Evolutionary conservation across 495 filamentous ascomycete species (phyloP).

Genomic region (Lichina pygmaea): DNA sequence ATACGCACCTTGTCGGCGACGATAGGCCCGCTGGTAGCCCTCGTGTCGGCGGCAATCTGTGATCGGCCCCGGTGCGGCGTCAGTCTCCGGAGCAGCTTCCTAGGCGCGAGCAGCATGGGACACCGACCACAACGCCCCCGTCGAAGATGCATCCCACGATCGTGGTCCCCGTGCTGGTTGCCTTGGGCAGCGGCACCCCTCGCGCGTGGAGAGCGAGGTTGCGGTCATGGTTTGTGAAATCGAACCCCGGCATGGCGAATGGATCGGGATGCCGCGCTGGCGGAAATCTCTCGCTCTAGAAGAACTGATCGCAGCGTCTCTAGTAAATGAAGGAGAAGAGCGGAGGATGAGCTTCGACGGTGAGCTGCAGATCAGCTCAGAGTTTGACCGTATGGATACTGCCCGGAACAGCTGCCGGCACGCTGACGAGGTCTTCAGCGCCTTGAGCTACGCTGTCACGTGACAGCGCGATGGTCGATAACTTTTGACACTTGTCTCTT

Average conservation of each 20-base stretch:
- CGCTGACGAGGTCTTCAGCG: too few relatives aligned
- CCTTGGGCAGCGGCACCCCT: conserved; percentile 84
- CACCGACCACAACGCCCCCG: conserved; percentile 72
- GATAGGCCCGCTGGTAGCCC: conserved; percentile 91
- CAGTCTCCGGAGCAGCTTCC: too few relatives aligned
- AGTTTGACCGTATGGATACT: too few relatives aligned
- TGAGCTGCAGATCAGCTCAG: not conserved
- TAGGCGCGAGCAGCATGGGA: not conserved
- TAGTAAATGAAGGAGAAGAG: not conserved
- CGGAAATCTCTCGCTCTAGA: too few relatives aligned
- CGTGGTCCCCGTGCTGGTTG: conserved; percentile 95
- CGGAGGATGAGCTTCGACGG: conserved; percentile 1
- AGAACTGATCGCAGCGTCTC: too few relatives aligned
- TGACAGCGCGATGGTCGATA: too few relatives aligned
- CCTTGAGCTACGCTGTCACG: too few relatives aligned
- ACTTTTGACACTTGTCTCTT: too few relatives aligned
- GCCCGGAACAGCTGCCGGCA: too few relatives aligned
- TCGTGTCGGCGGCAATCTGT: conserved; percentile 86
- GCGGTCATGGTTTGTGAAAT: conserved; percentile 98
- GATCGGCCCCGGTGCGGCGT: not conserved
- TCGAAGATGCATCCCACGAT: conserved; percentile 97
- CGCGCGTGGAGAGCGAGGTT: conserved; percentile 84
- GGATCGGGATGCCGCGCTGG: conserved; percentile 1
- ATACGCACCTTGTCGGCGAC: conserved; percentile 76
- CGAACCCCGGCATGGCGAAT: conserved; percentile 79